A percentile compares a stretch with the other conserved stretches of the same genome.
These are phyloP conservation scores for Penicillium soppii DNA, from an alignment of 495 filamentous ascomycete species.

Conservation along the genomic window DNA sequence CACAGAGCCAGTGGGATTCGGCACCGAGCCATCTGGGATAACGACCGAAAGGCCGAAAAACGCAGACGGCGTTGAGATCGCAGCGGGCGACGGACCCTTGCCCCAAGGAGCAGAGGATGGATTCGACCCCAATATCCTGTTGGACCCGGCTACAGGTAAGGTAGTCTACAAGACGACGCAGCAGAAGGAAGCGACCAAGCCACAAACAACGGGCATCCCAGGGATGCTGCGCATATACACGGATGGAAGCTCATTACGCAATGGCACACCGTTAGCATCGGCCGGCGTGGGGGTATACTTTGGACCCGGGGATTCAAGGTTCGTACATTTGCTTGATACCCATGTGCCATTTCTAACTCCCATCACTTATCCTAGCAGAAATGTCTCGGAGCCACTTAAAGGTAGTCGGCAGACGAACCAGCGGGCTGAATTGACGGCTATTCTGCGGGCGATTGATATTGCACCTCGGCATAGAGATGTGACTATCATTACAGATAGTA, in stretches of 20 bases:
- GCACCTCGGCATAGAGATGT: constrained; percentile 63
- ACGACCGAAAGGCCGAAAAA: constrained; percentile 30
- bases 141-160: constrained; percentile 57
- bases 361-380: constrained; percentile 53
- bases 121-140: constrained; percentile 58
- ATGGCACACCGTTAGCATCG: constrained; percentile 67
- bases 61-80: constrained; percentile 45
- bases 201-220: constrained; percentile 33
- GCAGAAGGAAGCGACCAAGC: constrained; percentile 48
- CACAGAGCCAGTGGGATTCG: constrained; percentile 24
- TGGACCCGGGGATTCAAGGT: constrained; percentile 71
- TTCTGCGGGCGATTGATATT: constrained; percentile 78
- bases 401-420: constrained; percentile 87
- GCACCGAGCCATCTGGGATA: constrained; percentile 27
- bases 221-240: constrained; percentile 77
- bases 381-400: constrained; percentile 77
- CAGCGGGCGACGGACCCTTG: constrained; percentile 54
- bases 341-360: constrained; percentile 21
- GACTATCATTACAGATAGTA: constrained; percentile 77
- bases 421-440: constrained; percentile 87
- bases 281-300: constrained; percentile 92
- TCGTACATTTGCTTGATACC: constrained; percentile 20
- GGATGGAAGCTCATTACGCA: constrained; percentile 79
- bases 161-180: constrained; percentile 56
- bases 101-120: constrained; percentile 57